These are phyloP conservation scores for Penicillium lagena DNA, from an alignment of 495 filamentous ascomycete genomes.

Conservation along the genomic window DNA sequence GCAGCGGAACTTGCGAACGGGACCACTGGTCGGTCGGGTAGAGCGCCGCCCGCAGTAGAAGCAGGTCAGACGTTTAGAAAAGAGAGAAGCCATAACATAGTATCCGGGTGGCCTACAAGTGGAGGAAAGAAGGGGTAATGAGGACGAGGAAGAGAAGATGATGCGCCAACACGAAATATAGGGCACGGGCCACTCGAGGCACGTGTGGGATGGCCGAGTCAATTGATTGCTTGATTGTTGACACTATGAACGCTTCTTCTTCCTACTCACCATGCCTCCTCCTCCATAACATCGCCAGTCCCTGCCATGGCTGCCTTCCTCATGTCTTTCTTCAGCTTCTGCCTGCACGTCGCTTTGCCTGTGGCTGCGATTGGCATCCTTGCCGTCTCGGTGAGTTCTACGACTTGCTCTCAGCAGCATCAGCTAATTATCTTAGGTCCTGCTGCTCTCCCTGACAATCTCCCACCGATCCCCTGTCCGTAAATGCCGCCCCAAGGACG, in stretches of 20 bases:
- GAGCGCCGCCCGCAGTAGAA: conserved; percentile 71
- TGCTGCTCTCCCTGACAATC: conserved; percentile 17
- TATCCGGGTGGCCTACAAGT: neutral
- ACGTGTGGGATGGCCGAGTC: conserved; percentile 15
- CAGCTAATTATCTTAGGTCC: conserved; percentile 9
- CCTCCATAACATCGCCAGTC: neutral
- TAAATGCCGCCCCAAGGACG: conserved; percentile 21
- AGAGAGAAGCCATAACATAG: conserved; percentile 41
- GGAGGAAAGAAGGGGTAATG: conserved; percentile 1
- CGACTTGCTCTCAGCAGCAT: neutral
- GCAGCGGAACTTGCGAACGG: conserved; percentile 59
- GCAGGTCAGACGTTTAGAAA: conserved; percentile 53
- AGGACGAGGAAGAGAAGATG: conserved; percentile 17
- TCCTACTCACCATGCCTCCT: neutral
- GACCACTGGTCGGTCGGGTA: conserved; percentile 42
- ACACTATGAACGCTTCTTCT: conserved; percentile 1
- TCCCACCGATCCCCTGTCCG: conserved; percentile 29
- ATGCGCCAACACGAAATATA: conserved; percentile 19
- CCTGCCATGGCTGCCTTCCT: neutral
- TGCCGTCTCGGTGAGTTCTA: conserved; percentile 13
- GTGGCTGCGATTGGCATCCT: conserved; percentile 5
- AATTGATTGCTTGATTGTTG: conserved; percentile 1
- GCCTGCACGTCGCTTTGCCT: neutral
- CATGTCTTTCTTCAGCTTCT: neutral
- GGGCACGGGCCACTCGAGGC: conserved; percentile 29